Conservation (phyloP, 805 yeast genomes). For the Blastobotrys mokoenaii region DNA sequence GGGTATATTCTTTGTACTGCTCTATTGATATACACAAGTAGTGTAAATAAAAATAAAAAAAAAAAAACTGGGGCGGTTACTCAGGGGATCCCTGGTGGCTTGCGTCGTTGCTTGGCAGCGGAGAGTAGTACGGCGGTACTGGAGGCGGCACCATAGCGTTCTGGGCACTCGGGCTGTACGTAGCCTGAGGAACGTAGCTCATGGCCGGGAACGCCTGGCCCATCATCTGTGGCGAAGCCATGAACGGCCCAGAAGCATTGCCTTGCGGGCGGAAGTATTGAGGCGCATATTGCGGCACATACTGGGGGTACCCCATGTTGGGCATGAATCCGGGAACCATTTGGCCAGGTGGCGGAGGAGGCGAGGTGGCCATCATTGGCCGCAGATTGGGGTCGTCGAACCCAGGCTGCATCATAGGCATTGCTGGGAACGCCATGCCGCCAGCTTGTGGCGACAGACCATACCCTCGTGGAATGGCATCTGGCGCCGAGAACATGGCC, state of each 20-base stretch:
- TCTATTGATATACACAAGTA: too few species aligned
- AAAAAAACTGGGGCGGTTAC: too few species aligned
- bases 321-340: conserved; percentile 16
- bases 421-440: conserved; percentile 4
- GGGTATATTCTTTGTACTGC: too few species aligned
- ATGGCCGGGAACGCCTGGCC: conserved; percentile 5
- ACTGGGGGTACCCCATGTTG: conserved; percentile 12
- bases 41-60: too few species aligned
- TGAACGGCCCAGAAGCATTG: conserved; percentile 11
- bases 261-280: conserved; percentile 15
- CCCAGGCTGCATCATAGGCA: conserved; percentile 13
- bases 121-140: neutral
- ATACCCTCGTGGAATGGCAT: neutral
- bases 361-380: conserved; percentile 11
- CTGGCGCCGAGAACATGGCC: conserved; percentile 36
- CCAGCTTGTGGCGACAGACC: conserved; percentile 1
- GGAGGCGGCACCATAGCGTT: neutral
- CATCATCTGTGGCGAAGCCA: conserved; percentile 10
- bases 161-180: neutral
- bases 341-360: conserved; percentile 12
- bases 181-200: neutral
- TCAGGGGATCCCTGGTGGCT: too few species aligned
- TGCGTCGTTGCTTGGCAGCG: too few species aligned
- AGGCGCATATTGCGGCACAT: conserved; percentile 10
- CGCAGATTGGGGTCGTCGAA: conserved; percentile 14